phyloP scores from a whole-genome alignment of 495 filamentous ascomycete genomes.

The Xylaria intraflava region DNA sequence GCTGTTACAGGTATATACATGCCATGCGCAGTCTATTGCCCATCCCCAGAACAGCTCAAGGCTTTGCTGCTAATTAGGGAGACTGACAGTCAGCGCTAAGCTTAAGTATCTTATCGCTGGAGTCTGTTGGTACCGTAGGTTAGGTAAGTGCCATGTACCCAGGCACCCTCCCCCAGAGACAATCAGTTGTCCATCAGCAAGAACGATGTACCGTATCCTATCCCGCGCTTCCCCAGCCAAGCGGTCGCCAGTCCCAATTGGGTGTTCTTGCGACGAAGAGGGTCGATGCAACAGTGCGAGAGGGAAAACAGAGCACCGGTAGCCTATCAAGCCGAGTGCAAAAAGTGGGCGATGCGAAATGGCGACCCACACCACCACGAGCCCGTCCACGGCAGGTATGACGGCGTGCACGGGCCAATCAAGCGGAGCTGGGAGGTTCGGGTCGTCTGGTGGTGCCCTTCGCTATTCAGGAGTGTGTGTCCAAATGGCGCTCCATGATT shows the following conservation, averaged over 20 bases:
- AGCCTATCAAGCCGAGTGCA: conserved; percentile 1
- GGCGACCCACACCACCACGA: not conserved
- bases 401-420: not conserved
- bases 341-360: not conserved
- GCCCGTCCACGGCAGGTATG: not conserved
- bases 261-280: conserved; percentile 2
- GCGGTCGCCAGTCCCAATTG: not conserved
- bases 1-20: no score
- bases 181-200: no score
- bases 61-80: no score
- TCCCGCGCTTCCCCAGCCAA: not conserved
- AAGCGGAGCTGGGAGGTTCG: not conserved
- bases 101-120: no score
- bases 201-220: no score
- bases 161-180: no score
- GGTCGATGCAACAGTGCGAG: conserved; percentile 9
- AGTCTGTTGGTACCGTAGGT: no score
- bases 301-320: conserved; percentile 2
- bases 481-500: conserved; percentile 5
- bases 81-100: no score
- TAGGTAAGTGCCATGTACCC: not conserved
- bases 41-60: no score
- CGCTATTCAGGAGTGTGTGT: not conserved
- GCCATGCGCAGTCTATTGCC: no score
- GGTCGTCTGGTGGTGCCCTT: not conserved